Evolutionary conservation across 768 basidiomycete genomes (phyloP), one percentile per base, ranked within the genome.

Genomic region (Mrakia blollopis): DNA sequence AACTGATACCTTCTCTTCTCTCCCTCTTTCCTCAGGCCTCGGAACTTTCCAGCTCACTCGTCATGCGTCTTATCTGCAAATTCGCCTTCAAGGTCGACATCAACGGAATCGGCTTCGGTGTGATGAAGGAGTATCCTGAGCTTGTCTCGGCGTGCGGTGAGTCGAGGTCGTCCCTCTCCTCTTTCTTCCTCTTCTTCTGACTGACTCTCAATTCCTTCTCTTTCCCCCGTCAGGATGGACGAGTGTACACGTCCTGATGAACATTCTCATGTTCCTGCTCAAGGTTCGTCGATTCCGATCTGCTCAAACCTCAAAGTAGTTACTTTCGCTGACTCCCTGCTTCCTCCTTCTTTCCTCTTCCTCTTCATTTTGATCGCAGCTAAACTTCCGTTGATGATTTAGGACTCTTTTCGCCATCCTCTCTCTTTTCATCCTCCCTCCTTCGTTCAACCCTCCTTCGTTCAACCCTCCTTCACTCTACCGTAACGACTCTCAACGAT

Each of bases 81-180:
- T 37, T 81, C 8, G 80, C 81, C 5, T 84, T 84, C 79, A 80
- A 80, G 23, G 79, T 85, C 14, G 83, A 85, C 67, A 84, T 86
- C 65, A 79, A 80, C 4, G 80, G 83, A 70, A 79, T 84, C 47
- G 85, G 85, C 0, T 74, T 86, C n/a, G 82, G 84, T 71, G 83
- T 84, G 78, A 82, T 86, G 80, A 80, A 84, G 44, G 83, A 84
- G 67, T 85, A 84, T 76, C 84, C 85, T 60, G 81, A 83, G 77
- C 76, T 85, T 1, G 63, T 76, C 0, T 74, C 76, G 28, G 74
- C 71, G 0, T 67, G 50, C 21, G 79, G 79, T 81, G 54, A 79
- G 79, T 79, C 13, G 28, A 18, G 1, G 30, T 44, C 41, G 47
- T 37, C 7, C 35, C 23, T 37, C 52, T 60, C 23, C n/a, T 21